Percentiles rank a stretch among this genome's conserved stretches.
These are phyloP conservation scores for Calonectria hongkongensis DNA, from an alignment of 2,329 filamentous ascomycete species.

Conservation along the genomic window DNA sequence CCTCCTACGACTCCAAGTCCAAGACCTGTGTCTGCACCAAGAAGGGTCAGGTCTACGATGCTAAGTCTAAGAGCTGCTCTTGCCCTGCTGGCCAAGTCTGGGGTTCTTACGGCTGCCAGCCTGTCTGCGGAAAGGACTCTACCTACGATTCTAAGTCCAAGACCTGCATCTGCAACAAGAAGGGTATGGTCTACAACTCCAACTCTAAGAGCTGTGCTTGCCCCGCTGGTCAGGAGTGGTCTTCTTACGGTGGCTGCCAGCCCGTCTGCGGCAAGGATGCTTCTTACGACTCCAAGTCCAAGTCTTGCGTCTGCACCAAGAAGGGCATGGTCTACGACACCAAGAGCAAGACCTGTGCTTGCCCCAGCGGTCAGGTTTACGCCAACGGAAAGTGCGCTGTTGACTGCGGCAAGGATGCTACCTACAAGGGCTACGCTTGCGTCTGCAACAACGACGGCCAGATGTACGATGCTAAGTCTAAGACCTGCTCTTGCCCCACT, in stretches of 20 bases:
- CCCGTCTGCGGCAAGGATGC: conserved; percentile 5
- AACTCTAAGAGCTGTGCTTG: conserved; percentile 15
- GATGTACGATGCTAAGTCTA: conserved; percentile 44
- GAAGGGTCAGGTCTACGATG: conserved; percentile 32
- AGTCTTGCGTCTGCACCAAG: conserved; percentile 5
- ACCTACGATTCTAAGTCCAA: not conserved
- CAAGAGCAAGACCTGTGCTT: conserved; percentile 42
- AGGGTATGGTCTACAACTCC: conserved; percentile 25
- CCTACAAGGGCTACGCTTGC: conserved; percentile 47
- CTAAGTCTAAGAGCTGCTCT: not conserved
- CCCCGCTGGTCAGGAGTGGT: conserved; percentile 2
- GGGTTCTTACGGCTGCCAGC: not conserved
- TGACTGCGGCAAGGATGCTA: conserved; percentile 45
- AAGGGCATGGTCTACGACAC: conserved; percentile 14
- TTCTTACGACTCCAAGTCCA: conserved; percentile 17
- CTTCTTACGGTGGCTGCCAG: not conserved
- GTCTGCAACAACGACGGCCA: conserved; percentile 50
- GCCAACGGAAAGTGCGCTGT: not conserved
- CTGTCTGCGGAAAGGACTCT: conserved; percentile 4
- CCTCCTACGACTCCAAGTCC: not conserved
- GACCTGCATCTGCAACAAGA: conserved; percentile 20
- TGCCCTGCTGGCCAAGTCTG: not conserved
- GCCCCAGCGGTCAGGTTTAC: conserved; percentile 22
- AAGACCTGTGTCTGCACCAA: conserved; percentile 15
- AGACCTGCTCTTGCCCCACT: conserved; percentile 47